Evolutionary conservation across 2,329 filamentous ascomycete species (phyloP).

Genomic region (Truncatella angustata): DNA sequence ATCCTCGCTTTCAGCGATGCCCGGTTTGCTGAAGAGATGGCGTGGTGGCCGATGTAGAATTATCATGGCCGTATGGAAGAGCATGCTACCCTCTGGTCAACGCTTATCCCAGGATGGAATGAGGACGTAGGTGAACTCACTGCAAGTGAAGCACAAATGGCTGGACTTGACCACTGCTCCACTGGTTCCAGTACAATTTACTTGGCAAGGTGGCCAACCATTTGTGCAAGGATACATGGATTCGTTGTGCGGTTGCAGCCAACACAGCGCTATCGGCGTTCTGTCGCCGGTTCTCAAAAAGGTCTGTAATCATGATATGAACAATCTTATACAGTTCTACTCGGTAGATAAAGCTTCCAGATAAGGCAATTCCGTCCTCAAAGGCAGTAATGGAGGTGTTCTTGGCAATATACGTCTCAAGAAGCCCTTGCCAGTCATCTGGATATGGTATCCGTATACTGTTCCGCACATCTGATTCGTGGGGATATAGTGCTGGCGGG

Average conservation of each 20-base stretch:
- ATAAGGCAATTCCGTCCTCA: conserved; percentile 43
- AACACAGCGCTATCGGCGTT: conserved; percentile 39
- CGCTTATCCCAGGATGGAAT: neutral
- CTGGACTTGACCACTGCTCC: conserved; percentile 45
- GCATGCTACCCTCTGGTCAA: conserved; percentile 28
- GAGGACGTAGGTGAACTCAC: conserved; percentile 17
- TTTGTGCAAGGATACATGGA: conserved; percentile 45
- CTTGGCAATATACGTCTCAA: conserved; percentile 46
- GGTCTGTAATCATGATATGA: conserved; percentile 48
- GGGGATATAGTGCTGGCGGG: conserved; percentile 46
- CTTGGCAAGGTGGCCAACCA: conserved; percentile 45
- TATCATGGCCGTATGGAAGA: conserved; percentile 51
- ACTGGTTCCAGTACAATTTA: conserved; percentile 50
- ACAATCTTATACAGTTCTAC: conserved; percentile 48
- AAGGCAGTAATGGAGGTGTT: conserved; percentile 42
- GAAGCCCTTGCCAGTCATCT: conserved; percentile 43
- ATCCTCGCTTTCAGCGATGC: conserved; percentile 39
- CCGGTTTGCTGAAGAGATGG: conserved; percentile 38
- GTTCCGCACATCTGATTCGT: conserved; percentile 47
- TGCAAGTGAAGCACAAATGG: conserved; percentile 47
- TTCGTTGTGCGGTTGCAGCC: conserved; percentile 40
- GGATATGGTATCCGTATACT: conserved; percentile 49
- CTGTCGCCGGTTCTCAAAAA: conserved; percentile 46
- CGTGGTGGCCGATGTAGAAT: conserved; percentile 48
- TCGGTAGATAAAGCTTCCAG: conserved; percentile 45